These are phyloP conservation scores for Murraya paniculata DNA, from an alignment of 345 rosid species.

Conservation along the genomic window DNA sequence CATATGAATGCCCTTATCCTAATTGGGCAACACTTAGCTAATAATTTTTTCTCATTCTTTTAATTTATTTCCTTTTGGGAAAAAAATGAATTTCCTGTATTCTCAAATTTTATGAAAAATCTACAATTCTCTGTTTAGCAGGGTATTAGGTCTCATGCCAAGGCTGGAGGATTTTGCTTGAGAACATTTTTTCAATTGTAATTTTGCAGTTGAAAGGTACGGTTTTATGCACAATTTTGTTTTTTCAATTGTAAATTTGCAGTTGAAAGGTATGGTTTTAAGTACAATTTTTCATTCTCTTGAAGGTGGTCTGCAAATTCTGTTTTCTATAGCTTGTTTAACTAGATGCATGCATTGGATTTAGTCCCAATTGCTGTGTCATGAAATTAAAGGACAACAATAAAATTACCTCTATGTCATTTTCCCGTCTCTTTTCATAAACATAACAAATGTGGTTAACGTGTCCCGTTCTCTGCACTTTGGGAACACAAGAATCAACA, in stretches of 20 bases:
- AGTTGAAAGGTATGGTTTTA: neutral
- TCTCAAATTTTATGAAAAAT: conserved; percentile 9
- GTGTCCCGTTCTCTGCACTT: neutral
- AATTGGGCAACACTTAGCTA: conserved; percentile 54
- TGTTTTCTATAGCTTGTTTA: neutral
- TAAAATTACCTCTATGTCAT: neutral
- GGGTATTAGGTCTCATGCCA: neutral
- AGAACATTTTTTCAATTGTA: neutral
- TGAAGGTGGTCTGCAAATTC: neutral
- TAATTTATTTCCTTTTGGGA: neutral
- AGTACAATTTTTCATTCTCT: neutral
- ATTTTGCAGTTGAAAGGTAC: neutral
- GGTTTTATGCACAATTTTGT: too few relatives aligned
- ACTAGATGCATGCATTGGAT: neutral
- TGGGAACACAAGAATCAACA: neutral
- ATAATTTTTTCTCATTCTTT: neutral
- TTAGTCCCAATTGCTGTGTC: neutral
- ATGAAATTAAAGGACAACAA: neutral
- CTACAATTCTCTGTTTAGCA: neutral
- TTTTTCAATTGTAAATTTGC: neutral
- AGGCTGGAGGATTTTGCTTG: neutral
- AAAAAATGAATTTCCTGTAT: neutral
- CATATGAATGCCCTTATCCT: conserved; percentile 74
- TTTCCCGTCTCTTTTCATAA: neutral
- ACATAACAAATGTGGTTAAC: neutral